Conservation (phyloP, 2,329 filamentous ascomycete species). For the Aspergillus sp. region DNA sequence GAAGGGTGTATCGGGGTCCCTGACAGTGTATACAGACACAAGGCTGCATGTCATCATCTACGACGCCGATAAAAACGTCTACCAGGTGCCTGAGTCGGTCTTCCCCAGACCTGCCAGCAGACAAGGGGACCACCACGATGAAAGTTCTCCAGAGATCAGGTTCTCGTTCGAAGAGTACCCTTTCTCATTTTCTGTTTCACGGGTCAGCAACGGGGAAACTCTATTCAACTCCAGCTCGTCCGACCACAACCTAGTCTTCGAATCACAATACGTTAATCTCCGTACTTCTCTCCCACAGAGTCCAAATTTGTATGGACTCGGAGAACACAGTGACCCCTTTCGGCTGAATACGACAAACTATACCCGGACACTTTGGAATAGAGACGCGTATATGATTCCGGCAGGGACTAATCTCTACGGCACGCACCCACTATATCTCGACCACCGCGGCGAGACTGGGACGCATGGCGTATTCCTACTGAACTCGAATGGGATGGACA, state of each 20-base stretch:
- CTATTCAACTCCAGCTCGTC: conserved; percentile 75
- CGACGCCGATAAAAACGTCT: conserved; percentile 68
- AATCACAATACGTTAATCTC: conserved; percentile 74
- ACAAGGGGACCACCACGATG: conserved; percentile 33
- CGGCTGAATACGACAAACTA: conserved; percentile 68
- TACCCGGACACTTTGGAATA: conserved; percentile 68
- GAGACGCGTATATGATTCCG: conserved; percentile 65
- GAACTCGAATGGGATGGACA: conserved; percentile 75
- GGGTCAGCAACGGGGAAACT: conserved; percentile 30
- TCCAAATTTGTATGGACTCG: conserved; percentile 75
- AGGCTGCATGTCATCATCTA: conserved; percentile 75
- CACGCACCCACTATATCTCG: conserved; percentile 71
- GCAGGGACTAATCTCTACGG: conserved; percentile 68
- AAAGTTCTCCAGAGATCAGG: conserved; percentile 40
- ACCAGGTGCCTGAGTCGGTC: conserved; percentile 71
- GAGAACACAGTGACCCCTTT: conserved; percentile 73
- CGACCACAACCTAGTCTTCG: conserved; percentile 67
- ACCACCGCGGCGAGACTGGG: conserved; percentile 61
- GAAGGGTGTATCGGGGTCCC: not conserved
- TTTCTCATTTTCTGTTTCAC: conserved; percentile 65
- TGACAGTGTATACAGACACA: conserved; percentile 45
- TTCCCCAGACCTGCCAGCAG: conserved; percentile 58
- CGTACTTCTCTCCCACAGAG: conserved; percentile 67
- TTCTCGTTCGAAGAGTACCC: conserved; percentile 58
- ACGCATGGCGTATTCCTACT: conserved; percentile 68